A percentile compares a stretch with the other conserved stretches of the same genome.
These are phyloP conservation scores for Udeniomyces megalosporus DNA, from an alignment of 768 basidiomycete genomes.

Conservation along the genomic window DNA sequence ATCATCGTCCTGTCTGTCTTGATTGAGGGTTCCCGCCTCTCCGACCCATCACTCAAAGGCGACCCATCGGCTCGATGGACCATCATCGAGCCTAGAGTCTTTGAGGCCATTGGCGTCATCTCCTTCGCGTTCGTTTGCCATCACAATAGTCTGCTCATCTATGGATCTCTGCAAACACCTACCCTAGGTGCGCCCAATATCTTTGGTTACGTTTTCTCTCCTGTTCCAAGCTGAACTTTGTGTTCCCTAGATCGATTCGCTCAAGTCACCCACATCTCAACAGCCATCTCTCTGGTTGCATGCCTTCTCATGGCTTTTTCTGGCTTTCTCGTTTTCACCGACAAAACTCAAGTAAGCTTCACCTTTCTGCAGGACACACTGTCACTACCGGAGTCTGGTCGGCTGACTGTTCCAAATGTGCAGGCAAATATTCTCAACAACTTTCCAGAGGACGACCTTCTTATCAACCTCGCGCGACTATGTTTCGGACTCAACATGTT, in stretches of 20 bases:
- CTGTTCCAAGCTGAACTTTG: too few relatives aligned
- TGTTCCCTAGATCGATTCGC: constrained; percentile 41
- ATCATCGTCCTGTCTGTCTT: constrained; percentile 53
- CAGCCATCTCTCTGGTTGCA: constrained; percentile 62
- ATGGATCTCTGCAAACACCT: constrained; percentile 78
- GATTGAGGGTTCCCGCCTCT: constrained; percentile 23
- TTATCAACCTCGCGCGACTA: constrained; percentile 89
- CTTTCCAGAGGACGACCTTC: constrained; percentile 63
- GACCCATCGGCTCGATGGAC: constrained; percentile 58
- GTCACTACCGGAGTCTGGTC: too few relatives aligned
- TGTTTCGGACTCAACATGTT: constrained; percentile 70
- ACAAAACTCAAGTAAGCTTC: constrained; percentile 16
- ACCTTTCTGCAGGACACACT: too few relatives aligned
- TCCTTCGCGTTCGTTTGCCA: constrained; percentile 45
- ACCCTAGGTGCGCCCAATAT: constrained; percentile 42
- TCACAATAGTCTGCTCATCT: constrained; percentile 92
- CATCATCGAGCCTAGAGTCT: constrained; percentile 59
- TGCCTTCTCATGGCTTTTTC: constrained; percentile 71
- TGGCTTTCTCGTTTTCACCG: constrained; percentile 40
- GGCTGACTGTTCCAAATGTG: too few relatives aligned
- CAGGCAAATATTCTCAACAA: constrained; percentile 95
- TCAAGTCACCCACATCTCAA: constrained; percentile 82
- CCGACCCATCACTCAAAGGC: constrained; percentile 57
- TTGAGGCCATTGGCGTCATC: constrained; percentile 94
- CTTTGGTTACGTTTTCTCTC: not conserved